Evolutionary conservation across 371 early-diverging fungal genomes (phyloP).

Genomic region (Mortierella sp.): DNA sequence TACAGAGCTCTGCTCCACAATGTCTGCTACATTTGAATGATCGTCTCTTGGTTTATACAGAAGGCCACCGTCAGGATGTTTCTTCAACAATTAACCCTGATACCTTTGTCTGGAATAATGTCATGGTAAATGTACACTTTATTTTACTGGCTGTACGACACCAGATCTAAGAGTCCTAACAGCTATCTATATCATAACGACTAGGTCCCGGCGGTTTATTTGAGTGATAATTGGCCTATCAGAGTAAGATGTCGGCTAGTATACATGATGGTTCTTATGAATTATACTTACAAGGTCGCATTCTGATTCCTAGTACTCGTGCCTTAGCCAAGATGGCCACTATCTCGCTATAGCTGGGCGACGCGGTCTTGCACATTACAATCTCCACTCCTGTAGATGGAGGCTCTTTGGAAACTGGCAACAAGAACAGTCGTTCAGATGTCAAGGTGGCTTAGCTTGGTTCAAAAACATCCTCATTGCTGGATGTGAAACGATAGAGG

Average conservation of each 20-base stretch:
- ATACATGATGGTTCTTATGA: neutral
- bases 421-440: slow-evolving; percentile 84
- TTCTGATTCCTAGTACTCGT: slow-evolving; percentile 62
- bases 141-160: neutral
- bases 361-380: slow-evolving; percentile 85
- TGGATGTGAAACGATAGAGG: slow-evolving; percentile 65
- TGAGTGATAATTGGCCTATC: slow-evolving; percentile 89
- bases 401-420: slow-evolving; percentile 89
- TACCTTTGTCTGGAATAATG: slow-evolving; percentile 81
- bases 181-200: neutral
- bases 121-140: slow-evolving; percentile 64
- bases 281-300: neutral
- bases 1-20: slow-evolving; percentile 76
- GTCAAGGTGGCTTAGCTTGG: slow-evolving; percentile 85
- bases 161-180: neutral
- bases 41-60: slow-evolving; percentile 77
- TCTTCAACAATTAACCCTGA: slow-evolving; percentile 78
- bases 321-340: slow-evolving; percentile 76
- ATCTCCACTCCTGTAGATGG: slow-evolving; percentile 81
- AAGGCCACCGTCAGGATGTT: slow-evolving; percentile 76
- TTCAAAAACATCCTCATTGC: slow-evolving; percentile 78
- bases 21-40: slow-evolving; percentile 80
- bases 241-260: slow-evolving; percentile 59
- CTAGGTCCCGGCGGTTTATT: slow-evolving; percentile 81
- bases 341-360: slow-evolving; percentile 86